A percentile compares a stretch with the other conserved stretches of the same genome.
Evolutionary conservation across 2,329 filamentous ascomycete species (phyloP).

Genomic region (Trichoderma breve): DNA sequence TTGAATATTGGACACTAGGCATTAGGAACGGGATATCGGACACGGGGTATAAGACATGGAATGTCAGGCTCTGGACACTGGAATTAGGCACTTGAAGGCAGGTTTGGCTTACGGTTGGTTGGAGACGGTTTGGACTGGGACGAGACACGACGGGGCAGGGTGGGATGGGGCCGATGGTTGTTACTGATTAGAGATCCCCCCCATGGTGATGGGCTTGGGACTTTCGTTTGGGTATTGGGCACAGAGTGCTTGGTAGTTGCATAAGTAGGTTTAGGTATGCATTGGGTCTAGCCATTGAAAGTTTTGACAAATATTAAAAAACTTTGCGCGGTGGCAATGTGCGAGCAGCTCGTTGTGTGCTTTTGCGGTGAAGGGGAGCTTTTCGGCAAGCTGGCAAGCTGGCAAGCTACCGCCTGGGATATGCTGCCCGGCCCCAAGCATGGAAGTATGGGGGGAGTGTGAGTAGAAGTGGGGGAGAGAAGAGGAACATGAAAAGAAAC

Average conservation of each 20-base stretch:
- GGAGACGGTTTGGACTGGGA: slow-evolving; percentile 1
- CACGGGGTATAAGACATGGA: slow-evolving; percentile 6
- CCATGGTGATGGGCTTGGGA: not conserved
- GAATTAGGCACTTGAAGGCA: slow-evolving; percentile 2
- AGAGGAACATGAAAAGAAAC: not conserved
- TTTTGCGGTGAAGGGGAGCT: slow-evolving; percentile 13
- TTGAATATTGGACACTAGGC: not conserved
- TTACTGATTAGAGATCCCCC: not conserved
- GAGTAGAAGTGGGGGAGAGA: not conserved
- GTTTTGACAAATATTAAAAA: not conserved
- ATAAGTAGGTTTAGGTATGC: not conserved
- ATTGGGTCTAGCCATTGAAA: slow-evolving; percentile 5
- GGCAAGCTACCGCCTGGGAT: not conserved
- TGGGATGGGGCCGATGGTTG: not conserved
- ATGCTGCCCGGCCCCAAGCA: not conserved
- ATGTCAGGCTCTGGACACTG: not conserved
- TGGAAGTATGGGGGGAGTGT: not conserved
- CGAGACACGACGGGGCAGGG: not conserved
- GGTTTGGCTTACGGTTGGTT: slow-evolving; percentile 1
- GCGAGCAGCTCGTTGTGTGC: not conserved
- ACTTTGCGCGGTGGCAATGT: not conserved
- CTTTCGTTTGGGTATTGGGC: not conserved
- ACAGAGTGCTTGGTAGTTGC: not conserved
- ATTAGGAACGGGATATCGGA: not conserved
- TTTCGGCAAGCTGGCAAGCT: not conserved